Evolutionary conservation across 208 protist species (phyloP).

Genomic region (Blechomonas ayalai): DNA sequence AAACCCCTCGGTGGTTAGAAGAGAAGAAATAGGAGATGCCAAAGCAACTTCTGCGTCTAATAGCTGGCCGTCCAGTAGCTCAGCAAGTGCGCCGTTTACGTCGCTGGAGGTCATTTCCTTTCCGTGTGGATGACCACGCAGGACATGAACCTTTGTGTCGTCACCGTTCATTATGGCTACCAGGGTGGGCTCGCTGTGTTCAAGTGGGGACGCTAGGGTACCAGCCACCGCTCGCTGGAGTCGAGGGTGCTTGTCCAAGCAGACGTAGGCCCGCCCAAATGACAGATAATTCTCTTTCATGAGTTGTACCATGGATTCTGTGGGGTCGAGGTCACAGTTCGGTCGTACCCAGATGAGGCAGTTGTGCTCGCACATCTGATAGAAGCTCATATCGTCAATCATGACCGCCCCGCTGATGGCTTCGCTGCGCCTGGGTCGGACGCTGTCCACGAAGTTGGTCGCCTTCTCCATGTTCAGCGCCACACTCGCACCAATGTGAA

Average conservation of each 20-base stretch:
- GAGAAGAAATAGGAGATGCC: conserved; percentile 16
- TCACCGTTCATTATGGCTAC: conserved; percentile 56
- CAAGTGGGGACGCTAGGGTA: not conserved
- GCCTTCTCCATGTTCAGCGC: conserved; percentile 61
- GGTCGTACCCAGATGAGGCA: conserved; percentile 70
- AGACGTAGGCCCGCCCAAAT: conserved; percentile 64
- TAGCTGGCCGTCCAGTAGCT: conserved; percentile 10
- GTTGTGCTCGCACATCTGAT: conserved; percentile 51
- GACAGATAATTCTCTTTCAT: conserved; percentile 38
- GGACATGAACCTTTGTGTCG: conserved; percentile 33
- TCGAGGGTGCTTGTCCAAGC: conserved; percentile 34
- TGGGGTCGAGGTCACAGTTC: conserved; percentile 21
- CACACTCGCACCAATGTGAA: conserved; percentile 54
- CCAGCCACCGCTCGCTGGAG: conserved; percentile 6
- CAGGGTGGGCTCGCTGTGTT: conserved; percentile 7
- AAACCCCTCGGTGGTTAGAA: conserved; percentile 39
- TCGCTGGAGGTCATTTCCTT: conserved; percentile 24
- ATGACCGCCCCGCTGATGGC: conserved; percentile 32
- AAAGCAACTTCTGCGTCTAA: conserved; percentile 5
- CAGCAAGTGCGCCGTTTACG: conserved; percentile 18
- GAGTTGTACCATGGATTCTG: conserved; percentile 11
- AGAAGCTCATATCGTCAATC: conserved; percentile 40
- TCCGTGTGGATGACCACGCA: conserved; percentile 11
- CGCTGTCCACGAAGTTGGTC: conserved; percentile 34
- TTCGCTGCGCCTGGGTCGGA: conserved; percentile 25